Percentiles rank a stretch among this genome's conserved stretches.
These are phyloP conservation scores for Beauveria rudraprayagi DNA, from an alignment of 2,329 filamentous ascomycete genomes.

Conservation along the genomic window DNA sequence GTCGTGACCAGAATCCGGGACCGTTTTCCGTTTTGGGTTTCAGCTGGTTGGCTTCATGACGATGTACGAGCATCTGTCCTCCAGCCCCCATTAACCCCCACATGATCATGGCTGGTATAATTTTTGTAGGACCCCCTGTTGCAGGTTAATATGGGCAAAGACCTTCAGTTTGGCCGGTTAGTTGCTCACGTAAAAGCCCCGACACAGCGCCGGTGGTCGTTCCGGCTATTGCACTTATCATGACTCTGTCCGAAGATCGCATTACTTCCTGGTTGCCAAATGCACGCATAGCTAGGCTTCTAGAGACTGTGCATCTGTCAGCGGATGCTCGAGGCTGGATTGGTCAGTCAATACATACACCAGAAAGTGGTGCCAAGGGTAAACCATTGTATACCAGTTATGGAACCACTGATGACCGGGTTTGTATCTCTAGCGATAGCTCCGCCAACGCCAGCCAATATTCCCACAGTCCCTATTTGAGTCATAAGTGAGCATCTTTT, in stretches of 20 bases:
- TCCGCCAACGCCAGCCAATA: slow-evolving; percentile 57
- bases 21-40: slow-evolving; percentile 30
- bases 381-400: slow-evolving; percentile 75
- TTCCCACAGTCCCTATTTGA: slow-evolving; percentile 47
- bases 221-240: slow-evolving; percentile 63
- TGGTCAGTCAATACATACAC: slow-evolving; percentile 40
- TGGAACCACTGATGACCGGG: slow-evolving; percentile 62
- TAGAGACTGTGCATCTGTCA: slow-evolving; percentile 34
- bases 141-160: slow-evolving; percentile 13
- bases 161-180: not conserved
- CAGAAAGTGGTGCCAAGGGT: slow-evolving; percentile 69
- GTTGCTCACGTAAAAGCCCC: slow-evolving; percentile 43
- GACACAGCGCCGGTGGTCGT: slow-evolving; percentile 57
- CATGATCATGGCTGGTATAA: slow-evolving; percentile 42
- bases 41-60: slow-evolving; percentile 18
- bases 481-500: not conserved
- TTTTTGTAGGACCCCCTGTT: slow-evolving; percentile 43
- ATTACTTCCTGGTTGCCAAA: slow-evolving; percentile 44
- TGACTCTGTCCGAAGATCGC: slow-evolving; percentile 51
- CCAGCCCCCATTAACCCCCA: slow-evolving; percentile 37
- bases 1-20: slow-evolving; percentile 48
- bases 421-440: slow-evolving; percentile 63
- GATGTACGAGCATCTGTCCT: slow-evolving; percentile 31
- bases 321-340: not conserved
- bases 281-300: slow-evolving; percentile 37